Base-by-base conservation (phyloP, 495 filamentous ascomycete species). In the Daldinia loculata region DNA sequence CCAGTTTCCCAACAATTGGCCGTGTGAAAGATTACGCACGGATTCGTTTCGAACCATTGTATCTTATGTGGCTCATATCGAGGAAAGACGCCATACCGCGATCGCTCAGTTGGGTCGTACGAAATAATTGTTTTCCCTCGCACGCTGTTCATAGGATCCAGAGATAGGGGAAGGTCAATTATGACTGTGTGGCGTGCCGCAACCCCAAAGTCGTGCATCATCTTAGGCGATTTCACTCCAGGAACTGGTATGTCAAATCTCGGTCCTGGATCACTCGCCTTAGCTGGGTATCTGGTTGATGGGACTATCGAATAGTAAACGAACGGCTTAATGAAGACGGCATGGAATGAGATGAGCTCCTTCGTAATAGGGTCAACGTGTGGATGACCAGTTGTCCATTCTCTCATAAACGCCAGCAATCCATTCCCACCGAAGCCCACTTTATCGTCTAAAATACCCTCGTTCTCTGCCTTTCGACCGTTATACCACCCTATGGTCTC, bases 161-260 rank as follows among this genome's bases (percentile, higher is more conserved):
- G 79, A 6, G 86, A 84, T 7, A 92, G 71, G 1, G 89, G 89
- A 17, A 90, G 82, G 71, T 92, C 88, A 79, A 92, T 81, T 45
- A 92, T 90, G 29, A 91, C 77, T 0, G 89, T 90, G 74, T 91
- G 82, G 19, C 67, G 70, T 15, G 69, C 76, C 0, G 88, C 89
- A 3, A 90, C 89, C 5, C 89, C 89, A 71, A 90, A 91, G 68
- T 91, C 89, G 70, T 91, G 89, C 88, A 92, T 91, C 84, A 91
- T 85, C 74, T 89, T 91, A 2, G 88, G 83, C 9, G 82, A 84
- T n/a, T 78, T 70, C 14, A 91, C 77, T 1, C 89, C 88, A 3
- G 87, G 83, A 1, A 91, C 79, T 22, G 74, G 63, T 11, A 63
- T 53, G 34, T 69, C 48, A 61, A 74, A 69, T 14, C 67, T 43